These are phyloP conservation scores for Starmera caribaea DNA, from an alignment of 805 yeast species.

Conservation along the genomic window DNA sequence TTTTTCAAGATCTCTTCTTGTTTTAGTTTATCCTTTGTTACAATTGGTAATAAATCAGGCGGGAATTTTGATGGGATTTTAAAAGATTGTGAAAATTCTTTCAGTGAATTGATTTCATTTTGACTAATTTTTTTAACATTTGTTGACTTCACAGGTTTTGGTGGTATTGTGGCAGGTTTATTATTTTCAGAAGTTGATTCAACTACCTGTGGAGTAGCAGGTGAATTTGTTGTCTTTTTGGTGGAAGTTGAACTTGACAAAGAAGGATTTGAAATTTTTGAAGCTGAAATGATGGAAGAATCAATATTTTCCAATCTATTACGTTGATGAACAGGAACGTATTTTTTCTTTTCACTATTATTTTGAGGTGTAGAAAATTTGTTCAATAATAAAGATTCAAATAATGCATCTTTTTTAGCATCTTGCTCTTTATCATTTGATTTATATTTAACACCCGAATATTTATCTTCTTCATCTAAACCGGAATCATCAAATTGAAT, in stretches of 20 bases:
- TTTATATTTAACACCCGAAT: slow-evolving; percentile 77
- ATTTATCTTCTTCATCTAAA: slow-evolving; percentile 90
- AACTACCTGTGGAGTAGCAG: neutral
- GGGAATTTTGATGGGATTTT: slow-evolving; percentile 51
- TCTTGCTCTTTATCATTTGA: slow-evolving; percentile 17
- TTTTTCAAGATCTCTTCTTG: slow-evolving; percentile 46
- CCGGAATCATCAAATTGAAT: slow-evolving; percentile 69
- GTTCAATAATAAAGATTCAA: slow-evolving; percentile 18
- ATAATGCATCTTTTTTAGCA: slow-evolving; percentile 14
- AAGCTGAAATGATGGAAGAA: slow-evolving; percentile 56
- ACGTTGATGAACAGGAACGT: slow-evolving; percentile 49
- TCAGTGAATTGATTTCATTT: slow-evolving; percentile 59
- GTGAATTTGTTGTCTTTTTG: too few relatives aligned
- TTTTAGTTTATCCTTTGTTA: slow-evolving; percentile 57
- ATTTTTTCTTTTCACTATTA: slow-evolving; percentile 27
- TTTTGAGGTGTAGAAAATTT: slow-evolving; percentile 32
- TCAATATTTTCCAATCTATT: slow-evolving; percentile 37
- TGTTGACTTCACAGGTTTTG: slow-evolving; percentile 13
- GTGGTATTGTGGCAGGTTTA: slow-evolving; percentile 1
- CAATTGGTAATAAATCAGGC: slow-evolving; percentile 53
- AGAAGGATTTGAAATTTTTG: slow-evolving; percentile 11
- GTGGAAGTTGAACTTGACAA: neutral
- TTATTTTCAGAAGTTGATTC: neutral
- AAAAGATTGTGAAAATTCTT: slow-evolving; percentile 73
- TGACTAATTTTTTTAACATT: slow-evolving; percentile 31